Conservation (phyloP, 805 yeast species). For the Candida xiaguanensis region DNA sequence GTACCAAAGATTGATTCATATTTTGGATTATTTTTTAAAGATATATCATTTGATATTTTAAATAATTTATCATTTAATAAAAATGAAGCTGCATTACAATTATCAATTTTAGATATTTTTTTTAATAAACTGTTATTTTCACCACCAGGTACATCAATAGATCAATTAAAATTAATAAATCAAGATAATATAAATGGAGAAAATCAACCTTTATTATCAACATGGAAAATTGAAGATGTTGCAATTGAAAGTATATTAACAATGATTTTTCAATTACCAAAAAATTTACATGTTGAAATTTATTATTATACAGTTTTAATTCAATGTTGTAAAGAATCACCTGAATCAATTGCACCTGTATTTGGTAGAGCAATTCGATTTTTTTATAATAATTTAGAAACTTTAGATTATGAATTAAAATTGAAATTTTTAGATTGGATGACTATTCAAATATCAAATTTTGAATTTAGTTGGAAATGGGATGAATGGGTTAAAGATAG, state of each 20-base stretch:
- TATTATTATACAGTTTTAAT: constrained; percentile 83
- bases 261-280: constrained; percentile 72
- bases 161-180: constrained; percentile 48
- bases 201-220: constrained; percentile 47
- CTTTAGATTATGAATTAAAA: constrained; percentile 72
- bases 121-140: constrained; percentile 54
- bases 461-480: constrained; percentile 98
- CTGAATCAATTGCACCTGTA: constrained; percentile 81
- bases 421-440: constrained; percentile 84
- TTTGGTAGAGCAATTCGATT: constrained; percentile 89
- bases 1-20: constrained; percentile 38
- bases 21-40: constrained; percentile 59
- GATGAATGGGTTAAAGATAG: constrained; percentile 80
- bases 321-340: constrained; percentile 77
- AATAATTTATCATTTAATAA: constrained; percentile 86
- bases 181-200: constrained; percentile 41
- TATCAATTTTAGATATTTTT: constrained; percentile 67
- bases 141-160: constrained; percentile 72
- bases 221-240: constrained; percentile 90
- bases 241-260: constrained; percentile 80
- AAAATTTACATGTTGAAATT: constrained; percentile 59
- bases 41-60: constrained; percentile 69
- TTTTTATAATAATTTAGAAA: constrained; percentile 63
- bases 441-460: constrained; percentile 87
- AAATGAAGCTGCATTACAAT: constrained; percentile 78